A percentile compares a stretch with the other conserved stretches of the same genome.
These are phyloP conservation scores for Cordyceps pruinosa DNA, from an alignment of 2,329 filamentous ascomycete genomes.

Conservation along the genomic window DNA sequence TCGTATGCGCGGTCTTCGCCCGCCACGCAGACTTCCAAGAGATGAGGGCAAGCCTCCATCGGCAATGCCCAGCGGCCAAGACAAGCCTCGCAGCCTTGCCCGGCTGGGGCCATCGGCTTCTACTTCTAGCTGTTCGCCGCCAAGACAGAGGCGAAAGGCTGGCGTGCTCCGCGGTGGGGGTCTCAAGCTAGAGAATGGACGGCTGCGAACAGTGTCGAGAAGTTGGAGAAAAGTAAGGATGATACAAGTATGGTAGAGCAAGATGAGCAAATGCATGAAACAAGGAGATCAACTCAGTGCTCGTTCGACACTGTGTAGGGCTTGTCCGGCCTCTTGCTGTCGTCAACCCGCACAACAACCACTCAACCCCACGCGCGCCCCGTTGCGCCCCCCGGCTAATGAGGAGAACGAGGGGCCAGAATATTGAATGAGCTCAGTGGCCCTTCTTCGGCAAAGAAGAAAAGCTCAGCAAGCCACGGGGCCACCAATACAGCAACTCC, in stretches of 20 bases:
- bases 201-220: too few relatives aligned
- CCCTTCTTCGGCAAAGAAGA: not conserved
- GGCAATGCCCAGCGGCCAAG: slow-evolving; percentile 6
- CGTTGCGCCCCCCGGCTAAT: too few relatives aligned
- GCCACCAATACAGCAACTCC: not conserved
- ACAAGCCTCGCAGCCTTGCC: not conserved
- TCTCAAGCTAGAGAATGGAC: not conserved
- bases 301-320: too few relatives aligned
- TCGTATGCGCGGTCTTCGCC: not conserved
- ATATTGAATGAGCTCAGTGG: not conserved
- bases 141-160: not conserved
- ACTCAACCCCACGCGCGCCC: too few relatives aligned
- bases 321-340: too few relatives aligned
- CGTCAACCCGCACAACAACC: too few relatives aligned
- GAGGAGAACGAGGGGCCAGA: not conserved
- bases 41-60: not conserved
- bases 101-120: not conserved
- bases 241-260: too few relatives aligned
- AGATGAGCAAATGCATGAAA: too few relatives aligned
- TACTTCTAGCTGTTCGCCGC: not conserved
- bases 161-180: not conserved
- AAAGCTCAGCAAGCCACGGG: not conserved
- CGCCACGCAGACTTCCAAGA: not conserved
- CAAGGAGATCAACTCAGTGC: too few relatives aligned
- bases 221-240: not conserved